Evolutionary conservation across 2,329 filamentous ascomycete genomes (phyloP).

Genomic region (Dothistroma pini): DNA sequence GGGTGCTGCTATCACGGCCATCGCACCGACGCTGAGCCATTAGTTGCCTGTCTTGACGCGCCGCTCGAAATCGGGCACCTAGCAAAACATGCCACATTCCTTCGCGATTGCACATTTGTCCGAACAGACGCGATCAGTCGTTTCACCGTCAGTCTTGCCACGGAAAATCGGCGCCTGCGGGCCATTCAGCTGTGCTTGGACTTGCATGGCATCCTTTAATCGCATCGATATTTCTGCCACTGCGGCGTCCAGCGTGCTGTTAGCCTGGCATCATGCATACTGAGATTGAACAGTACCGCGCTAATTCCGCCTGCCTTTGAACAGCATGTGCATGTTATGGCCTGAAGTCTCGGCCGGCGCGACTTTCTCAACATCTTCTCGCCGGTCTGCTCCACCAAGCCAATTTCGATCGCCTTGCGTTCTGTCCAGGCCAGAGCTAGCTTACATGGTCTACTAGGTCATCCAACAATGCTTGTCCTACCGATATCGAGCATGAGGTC

Average conservation of each 20-base stretch:
- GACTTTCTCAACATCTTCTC: not conserved
- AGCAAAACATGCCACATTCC: not conserved
- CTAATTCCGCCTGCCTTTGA: not conserved
- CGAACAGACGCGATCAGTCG: not conserved
- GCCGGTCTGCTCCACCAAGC: not conserved
- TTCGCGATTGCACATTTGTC: not conserved
- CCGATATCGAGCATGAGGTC: constrained; percentile 10
- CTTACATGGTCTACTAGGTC: not conserved
- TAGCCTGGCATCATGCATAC: not conserved
- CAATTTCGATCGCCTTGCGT: not conserved
- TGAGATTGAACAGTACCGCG: constrained; percentile 1
- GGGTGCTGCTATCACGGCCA: not conserved
- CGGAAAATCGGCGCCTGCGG: too few relatives aligned
- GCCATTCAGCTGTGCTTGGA: not conserved
- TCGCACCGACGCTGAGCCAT: not conserved
- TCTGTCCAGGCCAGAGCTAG: not conserved
- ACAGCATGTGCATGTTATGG: not conserved
- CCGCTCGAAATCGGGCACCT: not conserved
- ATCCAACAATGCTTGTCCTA: not conserved
- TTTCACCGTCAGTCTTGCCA: not conserved
- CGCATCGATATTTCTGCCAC: not conserved
- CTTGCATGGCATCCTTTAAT: not conserved
- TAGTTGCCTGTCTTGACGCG: not conserved
- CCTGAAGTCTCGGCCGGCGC: not conserved
- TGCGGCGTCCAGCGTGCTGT: not conserved